Evolutionary conservation across 1,284 basidiomycete species (phyloP).

Genomic region (Cerrena zonata): DNA sequence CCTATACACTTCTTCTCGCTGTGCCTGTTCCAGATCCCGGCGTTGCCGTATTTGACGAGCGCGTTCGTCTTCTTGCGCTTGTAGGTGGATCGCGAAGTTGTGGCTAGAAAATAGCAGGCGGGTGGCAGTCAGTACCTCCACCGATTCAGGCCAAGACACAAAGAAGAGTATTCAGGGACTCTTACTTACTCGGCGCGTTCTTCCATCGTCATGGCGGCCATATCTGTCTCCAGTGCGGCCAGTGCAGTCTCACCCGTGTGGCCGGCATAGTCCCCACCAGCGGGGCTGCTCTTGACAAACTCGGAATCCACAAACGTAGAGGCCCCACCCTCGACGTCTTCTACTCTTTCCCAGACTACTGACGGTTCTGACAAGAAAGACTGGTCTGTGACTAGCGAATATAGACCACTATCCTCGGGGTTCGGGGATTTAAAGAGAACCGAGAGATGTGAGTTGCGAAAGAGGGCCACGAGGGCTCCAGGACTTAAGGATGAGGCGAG

Average conservation of each 20-base stretch:
- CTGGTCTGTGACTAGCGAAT: constrained; percentile 78
- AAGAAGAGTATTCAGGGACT: constrained; percentile 1
- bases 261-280: constrained; percentile 76
- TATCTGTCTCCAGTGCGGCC: constrained; percentile 24
- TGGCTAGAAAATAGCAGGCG: constrained; percentile 35
- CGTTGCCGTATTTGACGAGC: constrained; percentile 37
- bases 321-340: constrained; percentile 77
- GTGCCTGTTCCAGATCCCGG: constrained; percentile 30
- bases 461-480: constrained; percentile 68
- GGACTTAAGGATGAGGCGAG: constrained; percentile 53
- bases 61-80: constrained; percentile 64
- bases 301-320: constrained; percentile 72
- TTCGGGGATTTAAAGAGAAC: constrained; percentile 67
- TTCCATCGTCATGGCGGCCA: constrained; percentile 28
- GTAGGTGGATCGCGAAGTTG: constrained; percentile 63
- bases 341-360: constrained; percentile 84
- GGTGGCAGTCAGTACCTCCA: constrained; percentile 1
- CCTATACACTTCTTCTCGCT: constrained; percentile 25
- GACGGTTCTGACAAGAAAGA: constrained; percentile 71
- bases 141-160: too few species aligned
- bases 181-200: constrained; percentile 50
- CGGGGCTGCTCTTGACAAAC: constrained; percentile 58
- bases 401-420: constrained; percentile 48
- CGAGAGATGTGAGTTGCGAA: constrained; percentile 84
- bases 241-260: constrained; percentile 60